Evolutionary conservation across 2,329 filamentous ascomycete species (phyloP).

Genomic region (Cucurbitaria berberidis): DNA sequence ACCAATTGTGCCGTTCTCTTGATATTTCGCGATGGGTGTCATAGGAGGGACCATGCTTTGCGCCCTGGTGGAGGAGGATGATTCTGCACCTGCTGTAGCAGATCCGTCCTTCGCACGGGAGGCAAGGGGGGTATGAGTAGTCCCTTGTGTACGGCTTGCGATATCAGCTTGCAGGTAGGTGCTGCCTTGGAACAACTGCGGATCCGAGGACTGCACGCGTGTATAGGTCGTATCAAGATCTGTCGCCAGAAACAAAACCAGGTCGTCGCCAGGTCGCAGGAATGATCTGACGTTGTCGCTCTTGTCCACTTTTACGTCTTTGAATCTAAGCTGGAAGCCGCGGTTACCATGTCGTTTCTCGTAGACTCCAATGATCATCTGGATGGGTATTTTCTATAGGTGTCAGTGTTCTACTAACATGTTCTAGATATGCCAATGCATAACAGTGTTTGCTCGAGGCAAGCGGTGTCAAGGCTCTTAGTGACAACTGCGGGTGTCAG

Average conservation of each 20-base stretch:
- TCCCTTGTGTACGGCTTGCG: neutral
- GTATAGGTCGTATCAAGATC: neutral
- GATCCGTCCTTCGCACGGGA: neutral
- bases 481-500: neutral
- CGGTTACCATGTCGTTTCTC: conserved; percentile 4
- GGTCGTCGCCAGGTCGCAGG: conserved; percentile 1
- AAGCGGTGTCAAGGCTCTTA: neutral
- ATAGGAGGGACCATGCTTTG: neutral
- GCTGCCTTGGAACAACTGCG: neutral
- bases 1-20: neutral
- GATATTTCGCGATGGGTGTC: neutral
- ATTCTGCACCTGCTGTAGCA: neutral
- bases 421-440: neutral
- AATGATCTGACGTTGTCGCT: conserved; percentile 10
- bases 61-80: neutral
- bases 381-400: conserved; percentile 28
- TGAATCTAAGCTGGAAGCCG: conserved; percentile 26
- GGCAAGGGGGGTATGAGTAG: neutral
- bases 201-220: neutral
- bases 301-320: conserved; percentile 5
- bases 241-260: conserved; percentile 10
- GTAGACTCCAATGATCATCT: conserved; percentile 26
- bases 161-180: neutral
- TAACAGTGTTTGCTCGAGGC: too few relatives aligned
- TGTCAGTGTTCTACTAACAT: neutral